Conservation (phyloP, 2,329 filamentous ascomycete genomes). For the Trichoderma koningiopsis region DNA sequence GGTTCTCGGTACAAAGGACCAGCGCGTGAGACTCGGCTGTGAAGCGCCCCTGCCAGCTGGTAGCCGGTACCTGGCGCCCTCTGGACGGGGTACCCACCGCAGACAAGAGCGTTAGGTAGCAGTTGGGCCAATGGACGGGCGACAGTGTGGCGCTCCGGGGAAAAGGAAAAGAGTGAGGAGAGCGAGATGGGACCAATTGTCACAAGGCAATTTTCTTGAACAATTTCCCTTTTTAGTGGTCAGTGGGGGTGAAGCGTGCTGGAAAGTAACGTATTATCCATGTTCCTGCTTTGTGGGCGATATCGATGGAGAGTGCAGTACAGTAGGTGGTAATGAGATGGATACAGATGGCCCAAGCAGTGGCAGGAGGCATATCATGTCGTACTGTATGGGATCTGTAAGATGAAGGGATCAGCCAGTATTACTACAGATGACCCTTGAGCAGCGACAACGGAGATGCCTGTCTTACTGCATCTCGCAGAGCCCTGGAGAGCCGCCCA, state of each 20-base stretch:
- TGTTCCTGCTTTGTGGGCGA: too few species aligned
- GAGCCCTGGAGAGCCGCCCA: background rate
- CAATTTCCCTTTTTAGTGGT: background rate
- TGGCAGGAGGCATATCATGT: background rate
- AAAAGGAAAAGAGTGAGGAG: conserved; percentile 26
- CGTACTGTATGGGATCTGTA: background rate
- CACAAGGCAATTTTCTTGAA: background rate
- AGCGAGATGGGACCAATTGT: background rate
- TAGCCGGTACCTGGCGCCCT: background rate
- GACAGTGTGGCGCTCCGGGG: conserved; percentile 25
- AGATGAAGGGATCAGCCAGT: background rate
- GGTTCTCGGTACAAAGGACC: conserved; percentile 1
- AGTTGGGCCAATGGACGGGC: conserved; percentile 1
- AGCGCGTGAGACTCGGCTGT: background rate
- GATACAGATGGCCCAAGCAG: background rate
- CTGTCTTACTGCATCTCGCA: background rate
- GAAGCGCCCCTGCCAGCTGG: background rate
- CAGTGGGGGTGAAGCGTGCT: background rate
- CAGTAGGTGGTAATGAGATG: background rate
- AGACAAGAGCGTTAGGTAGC: background rate
- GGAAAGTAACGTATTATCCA: conserved; percentile 15
- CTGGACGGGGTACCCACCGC: background rate
- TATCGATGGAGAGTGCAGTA: background rate
- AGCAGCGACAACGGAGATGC: background rate
- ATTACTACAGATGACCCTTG: background rate